Base-by-base conservation (phyloP, 2,329 filamentous ascomycete genomes). In the Aspergillus sp. region DNA sequence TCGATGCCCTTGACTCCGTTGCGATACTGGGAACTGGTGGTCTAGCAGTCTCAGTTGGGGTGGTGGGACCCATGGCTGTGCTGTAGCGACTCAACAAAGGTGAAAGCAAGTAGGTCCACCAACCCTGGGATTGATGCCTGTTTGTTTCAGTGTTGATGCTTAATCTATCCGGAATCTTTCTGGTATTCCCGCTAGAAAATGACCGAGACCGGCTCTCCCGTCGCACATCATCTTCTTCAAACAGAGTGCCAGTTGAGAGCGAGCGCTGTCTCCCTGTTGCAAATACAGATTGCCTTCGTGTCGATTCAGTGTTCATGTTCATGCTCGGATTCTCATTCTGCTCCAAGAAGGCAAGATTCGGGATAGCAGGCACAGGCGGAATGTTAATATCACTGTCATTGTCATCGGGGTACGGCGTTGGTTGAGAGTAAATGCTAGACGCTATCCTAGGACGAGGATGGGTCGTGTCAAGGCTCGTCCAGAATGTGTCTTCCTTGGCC, bases 51-150 rank as follows among this genome's bases (percentile, higher is more conserved):
- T 62, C 66, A 4, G 66, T 57, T 11, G 67, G 68, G 17, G 69
- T 73, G 60, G 70, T 72, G 51, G 68, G 66, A 57, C 71, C 70
- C 2, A 67, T 63, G 2, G 74, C 54, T 2, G 76, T 75, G 58
- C 69, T 75, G 23, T 74, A 76, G 41, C 75, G 72, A 30, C 73
- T 71, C 23, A 81, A 61, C 5, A 81, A 68, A 0, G 80, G 80
- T 1, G 80, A 81, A 2, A 81, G 73, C 21, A 82, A 69, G 49
- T 77, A 73, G 27, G 76, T 82, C 80, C 80, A 82, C 80, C 80
- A 82, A 17, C 80, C 80, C 59, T 81, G 77, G 0, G 80, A 82
- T 25, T 75, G 70, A 30, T 73, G 80, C 50, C 76, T 71, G 42
- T 70, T 74, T 4, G 70, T 61, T 21, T 76, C 66, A 4, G 75